Conservation (phyloP, 208 protist genomes). For the Endotrypanum monterogeii region DNA sequence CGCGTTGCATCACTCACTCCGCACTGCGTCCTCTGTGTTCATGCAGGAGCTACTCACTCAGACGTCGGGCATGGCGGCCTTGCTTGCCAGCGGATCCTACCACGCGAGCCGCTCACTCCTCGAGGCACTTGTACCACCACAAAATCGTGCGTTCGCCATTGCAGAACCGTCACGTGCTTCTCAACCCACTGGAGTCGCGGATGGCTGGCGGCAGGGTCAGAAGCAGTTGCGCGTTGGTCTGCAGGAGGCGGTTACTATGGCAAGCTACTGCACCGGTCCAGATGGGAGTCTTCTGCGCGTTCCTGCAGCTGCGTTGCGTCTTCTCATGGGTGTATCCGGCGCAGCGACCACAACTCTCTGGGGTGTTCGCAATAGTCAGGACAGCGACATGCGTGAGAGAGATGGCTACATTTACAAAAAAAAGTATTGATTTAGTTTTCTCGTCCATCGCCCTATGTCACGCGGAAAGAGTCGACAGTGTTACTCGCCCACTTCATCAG, state of each 20-base stretch:
- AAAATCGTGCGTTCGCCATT: slow-evolving; percentile 4
- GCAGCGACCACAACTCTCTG: slow-evolving; percentile 39
- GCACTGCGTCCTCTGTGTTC: slow-evolving; percentile 35
- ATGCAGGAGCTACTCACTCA: slow-evolving; percentile 39
- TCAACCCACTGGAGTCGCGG: slow-evolving; percentile 27
- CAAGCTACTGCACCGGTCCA: slow-evolving; percentile 32
- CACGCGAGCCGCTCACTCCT: slow-evolving; percentile 33
- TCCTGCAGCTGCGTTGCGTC: slow-evolving; percentile 34
- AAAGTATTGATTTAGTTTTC: neutral
- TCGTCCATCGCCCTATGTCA: neutral
- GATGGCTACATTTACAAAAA: slow-evolving; percentile 38
- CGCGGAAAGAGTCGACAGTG: neutral
- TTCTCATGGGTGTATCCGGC: slow-evolving; percentile 41
- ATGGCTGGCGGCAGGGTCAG: slow-evolving; percentile 33
- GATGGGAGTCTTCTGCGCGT: slow-evolving; percentile 30
- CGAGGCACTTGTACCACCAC: slow-evolving; percentile 17
- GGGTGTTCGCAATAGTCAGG: slow-evolving; percentile 36
- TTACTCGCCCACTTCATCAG: no score
- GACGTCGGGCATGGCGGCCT: slow-evolving; percentile 28
- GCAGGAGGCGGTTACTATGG: slow-evolving; percentile 32
- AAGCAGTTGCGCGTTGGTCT: slow-evolving; percentile 30
- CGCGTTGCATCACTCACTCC: slow-evolving; percentile 34
- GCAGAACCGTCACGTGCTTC: slow-evolving; percentile 24
- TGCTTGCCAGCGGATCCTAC: slow-evolving; percentile 37
- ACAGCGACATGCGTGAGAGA: slow-evolving; percentile 20